phyloP scores from a whole-genome alignment of 345 rosid genomes.

The Camelina sativa region DNA sequence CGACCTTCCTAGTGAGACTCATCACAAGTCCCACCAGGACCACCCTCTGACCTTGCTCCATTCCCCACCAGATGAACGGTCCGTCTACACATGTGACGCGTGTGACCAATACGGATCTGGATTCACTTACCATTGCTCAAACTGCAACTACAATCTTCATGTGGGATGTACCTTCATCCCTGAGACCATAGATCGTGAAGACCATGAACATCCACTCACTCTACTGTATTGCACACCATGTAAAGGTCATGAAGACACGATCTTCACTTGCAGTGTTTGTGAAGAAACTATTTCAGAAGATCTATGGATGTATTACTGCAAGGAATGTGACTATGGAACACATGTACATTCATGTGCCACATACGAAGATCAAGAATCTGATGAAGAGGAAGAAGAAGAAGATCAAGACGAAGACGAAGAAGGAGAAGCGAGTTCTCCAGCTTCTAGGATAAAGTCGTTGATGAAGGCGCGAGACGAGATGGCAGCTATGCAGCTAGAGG shows the following conservation, averaged over 20 bases:
- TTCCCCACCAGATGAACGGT: constrained; percentile 8
- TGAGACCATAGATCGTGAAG: background rate
- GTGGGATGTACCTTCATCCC: constrained; percentile 3
- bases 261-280: background rate
- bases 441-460: constrained; percentile 3
- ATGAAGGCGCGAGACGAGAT: background rate
- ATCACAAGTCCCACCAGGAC: constrained; percentile 20
- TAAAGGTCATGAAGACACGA: background rate
- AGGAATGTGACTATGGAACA: constrained; percentile 8
- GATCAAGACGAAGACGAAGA: background rate
- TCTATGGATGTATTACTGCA: constrained; percentile 9
- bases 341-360: constrained; percentile 1
- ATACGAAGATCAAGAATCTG: background rate
- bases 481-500: constrained; percentile 1
- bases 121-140: constrained; percentile 19
- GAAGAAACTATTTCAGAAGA: constrained; percentile 10
- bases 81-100: background rate
- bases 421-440: constrained; percentile 1
- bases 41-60: constrained; percentile 20
- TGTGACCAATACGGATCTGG: constrained; percentile 22
- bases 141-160: constrained; percentile 19
- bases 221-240: constrained; percentile 7
- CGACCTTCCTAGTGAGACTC: background rate
- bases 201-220: constrained; percentile 5
- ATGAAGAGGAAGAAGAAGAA: background rate